phyloP scores from a whole-genome alignment of 1,284 basidiomycete species.

The Boletus holoroseus region DNA sequence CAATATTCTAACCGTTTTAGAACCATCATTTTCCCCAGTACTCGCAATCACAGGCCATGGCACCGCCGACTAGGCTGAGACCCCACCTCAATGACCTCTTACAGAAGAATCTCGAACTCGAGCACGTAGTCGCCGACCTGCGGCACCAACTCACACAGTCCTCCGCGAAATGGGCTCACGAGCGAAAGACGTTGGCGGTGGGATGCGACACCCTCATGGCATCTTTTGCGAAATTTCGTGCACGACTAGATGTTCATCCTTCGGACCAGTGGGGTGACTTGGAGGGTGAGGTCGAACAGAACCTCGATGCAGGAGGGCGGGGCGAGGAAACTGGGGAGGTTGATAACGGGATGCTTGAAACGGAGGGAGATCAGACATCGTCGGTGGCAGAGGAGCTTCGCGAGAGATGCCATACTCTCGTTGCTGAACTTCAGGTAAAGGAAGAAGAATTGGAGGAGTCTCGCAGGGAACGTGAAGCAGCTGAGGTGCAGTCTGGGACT shows the following conservation, averaged over 20 bases:
- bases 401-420: slow-evolving; percentile 19
- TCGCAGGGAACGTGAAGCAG: slow-evolving; percentile 14
- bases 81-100: slow-evolving; percentile 29
- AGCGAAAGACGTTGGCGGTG: slow-evolving; percentile 23
- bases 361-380: slow-evolving; percentile 13
- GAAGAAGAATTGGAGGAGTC: slow-evolving; percentile 21
- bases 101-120: slow-evolving; percentile 29
- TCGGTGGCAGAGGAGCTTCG: slow-evolving; percentile 4
- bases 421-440: slow-evolving; percentile 19
- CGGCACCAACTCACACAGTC: slow-evolving; percentile 31
- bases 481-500: slow-evolving; percentile 20
- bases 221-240: slow-evolving; percentile 32
- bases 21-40: neutral
- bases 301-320: slow-evolving; percentile 16
- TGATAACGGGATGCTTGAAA: slow-evolving; percentile 2
- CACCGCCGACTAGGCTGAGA: slow-evolving; percentile 25
- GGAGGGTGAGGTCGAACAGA: slow-evolving; percentile 28
- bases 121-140: slow-evolving; percentile 28
- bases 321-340: slow-evolving; percentile 21
- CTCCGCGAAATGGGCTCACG: slow-evolving; percentile 30
- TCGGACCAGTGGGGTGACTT: slow-evolving; percentile 23
- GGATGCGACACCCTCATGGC: slow-evolving; percentile 29
- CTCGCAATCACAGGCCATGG: slow-evolving; percentile 14
- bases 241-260: slow-evolving; percentile 23
- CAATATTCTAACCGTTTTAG: neutral